Base-by-base conservation (phyloP, 78 protist genomes). In the slime mould (Dictyostelium discoideum) region DNA sequence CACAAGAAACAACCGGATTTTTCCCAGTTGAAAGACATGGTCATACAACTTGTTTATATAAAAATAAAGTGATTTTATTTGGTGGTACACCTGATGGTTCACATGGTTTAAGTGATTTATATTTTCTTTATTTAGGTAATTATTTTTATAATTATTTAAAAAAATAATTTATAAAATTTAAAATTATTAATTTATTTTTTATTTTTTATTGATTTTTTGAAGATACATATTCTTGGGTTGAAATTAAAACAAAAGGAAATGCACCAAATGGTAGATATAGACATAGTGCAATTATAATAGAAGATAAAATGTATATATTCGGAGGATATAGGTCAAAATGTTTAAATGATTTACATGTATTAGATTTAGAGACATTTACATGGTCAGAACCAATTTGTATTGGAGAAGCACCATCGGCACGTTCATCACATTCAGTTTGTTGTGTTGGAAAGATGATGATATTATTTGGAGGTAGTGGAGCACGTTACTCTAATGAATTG, bases 71-170 rank as follows among this genome's bases (percentile, higher is more conserved):
- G 5, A 81, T 89, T 81, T 72, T 89, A 46, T 89, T 89, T 89
- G 94, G 94, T 37, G 94, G 94, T 44, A 89, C 94, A 60, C 94
- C 94, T 0, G 94, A 89, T 81, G 94, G 94, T 22, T 89, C 94
- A 13, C 84, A 85, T 39, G 94, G 94, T 18, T 84, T 89, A 54
- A 67, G 73, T 32, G 94, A 89, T 81, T 22, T 89, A 46, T 85
- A 85, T 72, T 85, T 85, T 69, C 50, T 85, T 40, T 44, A 22
- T 44, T 85, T 85, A 69, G 90, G 90, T 85, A 85, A 32, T 32
- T 32, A 32, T 32, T 32, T 32, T 32, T 32, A 32, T n/a, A 32
- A 32, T 32, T 32, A 32, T 32, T 32, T 32, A 1, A 24, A 20
- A 0, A 18, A 18, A 57, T 18, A 46, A 1, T 46, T 6, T 50